Evolutionary conservation across 2,329 filamentous ascomycete genomes (phyloP), one percentile per base, ranked within the genome.

Genomic region (Neofusicoccum sp.): DNA sequence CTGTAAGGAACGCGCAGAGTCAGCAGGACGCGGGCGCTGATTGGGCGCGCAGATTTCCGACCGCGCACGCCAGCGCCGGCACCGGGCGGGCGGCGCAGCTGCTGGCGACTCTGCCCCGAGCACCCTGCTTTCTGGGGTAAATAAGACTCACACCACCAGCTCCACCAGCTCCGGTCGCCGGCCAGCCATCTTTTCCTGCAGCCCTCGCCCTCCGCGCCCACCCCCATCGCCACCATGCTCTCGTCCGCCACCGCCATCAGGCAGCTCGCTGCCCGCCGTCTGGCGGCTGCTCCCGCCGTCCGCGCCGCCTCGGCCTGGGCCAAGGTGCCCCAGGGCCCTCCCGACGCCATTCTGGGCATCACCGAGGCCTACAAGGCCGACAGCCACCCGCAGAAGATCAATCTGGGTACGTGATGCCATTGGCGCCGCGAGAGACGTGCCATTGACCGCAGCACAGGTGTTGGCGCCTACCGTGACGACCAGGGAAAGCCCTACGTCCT

Each of bases 341-440:
- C 94, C 76, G 62, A 64, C 28, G 62, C 62, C 41, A 64, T 64
- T 39, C 62, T 64, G 89, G 90, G 91, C 78, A 93, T 99, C 81
- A 98, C 95, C 67, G 95, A 99, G 83, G 95, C 95, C 66, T 99
- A 95, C 90, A 99, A 98, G 86, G 93, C 93, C 80, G 95, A 99
- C 79, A 86, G 84, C 74, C 94, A 96, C 80, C 83, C 87, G 67
- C 88, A 97, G 84, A 99, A 98, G 88, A 98, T 99, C 85, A 98
- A 98, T 84, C 84, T 99, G 66, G 95, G 91, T 90, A 82, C 74
- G 85, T 68, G 11, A 16, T 16, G 8, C 34, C 31, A 52, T 34
- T 61, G 50, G 4, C 11, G 14, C 14, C 22, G 29, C n/a, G 28
- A 8, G 11, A 3, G 8, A 49, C 3, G 34, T 45, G 12, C 12